Evolutionary conservation across 768 basidiomycete genomes (phyloP).

Genomic region (Suillus paluster): DNA sequence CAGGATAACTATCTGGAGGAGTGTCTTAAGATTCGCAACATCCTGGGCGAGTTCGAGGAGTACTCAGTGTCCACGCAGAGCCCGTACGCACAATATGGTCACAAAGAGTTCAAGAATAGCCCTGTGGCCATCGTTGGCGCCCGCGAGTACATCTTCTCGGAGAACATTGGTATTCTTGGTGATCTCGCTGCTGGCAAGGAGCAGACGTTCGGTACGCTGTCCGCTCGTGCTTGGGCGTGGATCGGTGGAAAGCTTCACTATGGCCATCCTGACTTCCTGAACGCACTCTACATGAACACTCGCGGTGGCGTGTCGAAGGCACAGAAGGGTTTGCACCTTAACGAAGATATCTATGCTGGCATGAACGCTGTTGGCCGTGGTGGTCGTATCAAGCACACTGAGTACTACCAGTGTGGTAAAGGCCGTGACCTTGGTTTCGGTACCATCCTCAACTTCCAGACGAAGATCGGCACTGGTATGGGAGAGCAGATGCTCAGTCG

Average conservation of each 20-base stretch:
- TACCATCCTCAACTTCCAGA: constrained; percentile 99
- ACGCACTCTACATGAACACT: constrained; percentile 96
- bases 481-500: constrained; percentile 99
- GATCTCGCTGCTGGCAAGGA: constrained; percentile 99
- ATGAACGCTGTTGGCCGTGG: constrained; percentile 99
- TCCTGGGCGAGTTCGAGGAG: constrained; percentile 98
- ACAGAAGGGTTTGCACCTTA: constrained; percentile 98
- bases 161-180: constrained; percentile 98
- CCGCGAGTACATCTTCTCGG: constrained; percentile 99
- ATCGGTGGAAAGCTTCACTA: constrained; percentile 99
- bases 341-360: constrained; percentile 99
- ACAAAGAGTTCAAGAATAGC: constrained; percentile 83
- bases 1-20: constrained; percentile 99
- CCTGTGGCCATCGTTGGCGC: constrained; percentile 99
- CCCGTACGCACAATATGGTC: constrained; percentile 90
- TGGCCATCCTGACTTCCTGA: constrained; percentile 99
- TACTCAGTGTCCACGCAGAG: constrained; percentile 83
- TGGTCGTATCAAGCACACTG: constrained; percentile 97
- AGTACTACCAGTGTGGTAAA: constrained; percentile 99
- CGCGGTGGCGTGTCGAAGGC: constrained; percentile 99
- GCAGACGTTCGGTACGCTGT: constrained; percentile 97
- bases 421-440: constrained; percentile 99
- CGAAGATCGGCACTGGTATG: constrained; percentile 99
- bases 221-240: constrained; percentile 96
- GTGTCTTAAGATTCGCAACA: constrained; percentile 97